phyloP scores from a whole-genome alignment of 345 rosid species.

The Euphorbia lathyris region DNA sequence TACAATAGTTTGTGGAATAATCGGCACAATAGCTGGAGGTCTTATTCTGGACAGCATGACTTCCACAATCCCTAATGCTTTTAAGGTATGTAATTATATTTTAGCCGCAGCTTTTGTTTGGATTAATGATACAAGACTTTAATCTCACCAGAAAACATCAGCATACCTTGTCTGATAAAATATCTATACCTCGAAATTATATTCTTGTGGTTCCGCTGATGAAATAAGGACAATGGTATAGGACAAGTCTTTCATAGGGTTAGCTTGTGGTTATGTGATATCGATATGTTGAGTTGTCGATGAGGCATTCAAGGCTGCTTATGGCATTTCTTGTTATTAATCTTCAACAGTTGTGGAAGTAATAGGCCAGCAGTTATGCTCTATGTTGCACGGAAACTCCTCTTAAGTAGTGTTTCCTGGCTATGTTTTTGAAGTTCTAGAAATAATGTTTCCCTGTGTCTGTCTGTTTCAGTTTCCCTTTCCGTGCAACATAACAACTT shows the following conservation, averaged over 20 bases:
- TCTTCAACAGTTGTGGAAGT: no score
- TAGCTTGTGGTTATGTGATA: neutral
- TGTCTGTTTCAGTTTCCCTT: no score
- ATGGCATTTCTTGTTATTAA: no score
- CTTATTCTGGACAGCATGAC: slow-evolving; percentile 56
- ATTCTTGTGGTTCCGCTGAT: neutral
- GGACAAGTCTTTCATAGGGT: neutral
- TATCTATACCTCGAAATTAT: neutral
- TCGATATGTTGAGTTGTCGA: no score
- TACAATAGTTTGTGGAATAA: slow-evolving; percentile 72
- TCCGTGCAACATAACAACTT: neutral
- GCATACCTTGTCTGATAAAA: no score
- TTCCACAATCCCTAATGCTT: slow-evolving; percentile 83
- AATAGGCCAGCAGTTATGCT: no score
- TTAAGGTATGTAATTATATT: slow-evolving; percentile 49
- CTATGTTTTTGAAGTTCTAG: no score
- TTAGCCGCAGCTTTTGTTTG: no score
- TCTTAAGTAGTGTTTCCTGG: no score
- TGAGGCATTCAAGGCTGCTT: neutral
- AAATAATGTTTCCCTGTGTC: no score
- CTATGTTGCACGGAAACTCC: no score
- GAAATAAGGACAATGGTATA: neutral
- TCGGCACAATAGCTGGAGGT: slow-evolving; percentile 89
- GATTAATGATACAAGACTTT: neutral
- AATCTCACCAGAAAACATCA: neutral